Evolutionary conservation across 805 yeast genomes (phyloP).

Genomic region (Wickerhamiella spandovensis): DNA sequence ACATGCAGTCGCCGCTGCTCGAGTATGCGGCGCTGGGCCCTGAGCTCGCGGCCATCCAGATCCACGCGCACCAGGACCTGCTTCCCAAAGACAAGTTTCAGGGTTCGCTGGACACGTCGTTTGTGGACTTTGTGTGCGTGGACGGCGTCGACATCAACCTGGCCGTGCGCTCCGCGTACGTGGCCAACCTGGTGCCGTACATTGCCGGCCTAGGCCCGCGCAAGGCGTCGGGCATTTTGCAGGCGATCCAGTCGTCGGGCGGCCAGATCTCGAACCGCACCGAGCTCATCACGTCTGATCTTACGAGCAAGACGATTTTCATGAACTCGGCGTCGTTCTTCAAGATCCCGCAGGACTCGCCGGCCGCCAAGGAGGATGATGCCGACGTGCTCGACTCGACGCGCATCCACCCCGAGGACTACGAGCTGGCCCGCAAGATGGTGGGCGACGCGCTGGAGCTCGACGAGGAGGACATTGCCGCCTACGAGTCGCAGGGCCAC

Average conservation of each 20-base stretch:
- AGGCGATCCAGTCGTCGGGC: conserved; percentile 62
- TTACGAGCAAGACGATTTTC: conserved; percentile 68
- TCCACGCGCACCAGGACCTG: conserved; percentile 57
- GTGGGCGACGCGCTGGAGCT: conserved; percentile 95
- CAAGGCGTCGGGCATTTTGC: conserved; percentile 75
- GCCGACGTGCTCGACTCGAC: conserved; percentile 83
- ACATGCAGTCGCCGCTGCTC: conserved; percentile 80
- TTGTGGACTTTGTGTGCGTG: conserved; percentile 80
- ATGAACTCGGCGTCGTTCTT: conserved; percentile 87
- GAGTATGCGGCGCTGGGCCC: conserved; percentile 75
- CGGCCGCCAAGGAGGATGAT: conserved; percentile 37
- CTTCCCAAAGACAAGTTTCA: conserved; percentile 48
- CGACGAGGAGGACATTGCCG: conserved; percentile 84
- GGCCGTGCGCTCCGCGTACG: conserved; percentile 63
- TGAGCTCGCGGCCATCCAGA: conserved; percentile 51
- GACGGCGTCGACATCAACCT: conserved; percentile 91
- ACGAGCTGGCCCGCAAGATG: conserved; percentile 90
- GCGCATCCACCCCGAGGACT: conserved; percentile 95
- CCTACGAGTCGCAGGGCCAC: conserved; percentile 56
- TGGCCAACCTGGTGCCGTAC: conserved; percentile 59
- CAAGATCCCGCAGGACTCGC: conserved; percentile 56
- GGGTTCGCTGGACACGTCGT: conserved; percentile 61
- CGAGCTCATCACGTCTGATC: conserved; percentile 69
- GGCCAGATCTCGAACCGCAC: conserved; percentile 53
- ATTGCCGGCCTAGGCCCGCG: conserved; percentile 92